phyloP scores from a whole-genome alignment of 1,139 yeast genomes.

The Wickerhamomyces sp. region DNA sequence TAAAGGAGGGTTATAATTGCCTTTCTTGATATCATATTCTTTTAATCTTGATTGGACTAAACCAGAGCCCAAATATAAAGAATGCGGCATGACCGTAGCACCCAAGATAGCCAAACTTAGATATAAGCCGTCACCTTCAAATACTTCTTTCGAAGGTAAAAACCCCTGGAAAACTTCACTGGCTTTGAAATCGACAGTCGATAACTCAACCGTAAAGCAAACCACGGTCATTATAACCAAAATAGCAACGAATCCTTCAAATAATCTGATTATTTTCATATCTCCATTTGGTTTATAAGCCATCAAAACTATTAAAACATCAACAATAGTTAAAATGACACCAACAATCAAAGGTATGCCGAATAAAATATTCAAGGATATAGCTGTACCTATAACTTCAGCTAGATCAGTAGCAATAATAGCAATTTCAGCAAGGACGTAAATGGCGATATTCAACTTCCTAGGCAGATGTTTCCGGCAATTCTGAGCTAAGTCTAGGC shows the following conservation, averaged over 20 bases:
- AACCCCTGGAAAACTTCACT: conserved; percentile 48
- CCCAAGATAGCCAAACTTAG: conserved; percentile 73
- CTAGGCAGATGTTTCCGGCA: conserved; percentile 61
- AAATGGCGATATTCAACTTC: conserved; percentile 52
- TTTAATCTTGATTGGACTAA: conserved; percentile 69
- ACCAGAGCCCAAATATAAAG: conserved; percentile 70
- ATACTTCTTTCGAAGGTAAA: conserved; percentile 53
- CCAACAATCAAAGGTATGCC: conserved; percentile 64
- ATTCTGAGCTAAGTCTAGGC: conserved; percentile 72
- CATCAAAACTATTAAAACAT: conserved; percentile 61
- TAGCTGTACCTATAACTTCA: conserved; percentile 80
- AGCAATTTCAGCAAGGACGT: conserved; percentile 66
- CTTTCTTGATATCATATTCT: conserved; percentile 55
- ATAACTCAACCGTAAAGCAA: conserved; percentile 60
- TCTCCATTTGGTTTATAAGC: conserved; percentile 72
- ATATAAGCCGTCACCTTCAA: conserved; percentile 56
- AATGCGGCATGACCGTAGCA: conserved; percentile 83
- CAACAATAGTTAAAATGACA: conserved; percentile 66
- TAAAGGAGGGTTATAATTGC: conserved; percentile 30
- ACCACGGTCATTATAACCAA: conserved; percentile 61
- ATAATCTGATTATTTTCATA: conserved; percentile 58
- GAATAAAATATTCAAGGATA: conserved; percentile 64
- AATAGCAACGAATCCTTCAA: conserved; percentile 60
- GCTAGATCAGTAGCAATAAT: conserved; percentile 80
- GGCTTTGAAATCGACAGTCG: conserved; percentile 42